Evolutionary conservation across 139 green algal species (phyloP).

Genomic region (Haematococcus lacustris): DNA sequence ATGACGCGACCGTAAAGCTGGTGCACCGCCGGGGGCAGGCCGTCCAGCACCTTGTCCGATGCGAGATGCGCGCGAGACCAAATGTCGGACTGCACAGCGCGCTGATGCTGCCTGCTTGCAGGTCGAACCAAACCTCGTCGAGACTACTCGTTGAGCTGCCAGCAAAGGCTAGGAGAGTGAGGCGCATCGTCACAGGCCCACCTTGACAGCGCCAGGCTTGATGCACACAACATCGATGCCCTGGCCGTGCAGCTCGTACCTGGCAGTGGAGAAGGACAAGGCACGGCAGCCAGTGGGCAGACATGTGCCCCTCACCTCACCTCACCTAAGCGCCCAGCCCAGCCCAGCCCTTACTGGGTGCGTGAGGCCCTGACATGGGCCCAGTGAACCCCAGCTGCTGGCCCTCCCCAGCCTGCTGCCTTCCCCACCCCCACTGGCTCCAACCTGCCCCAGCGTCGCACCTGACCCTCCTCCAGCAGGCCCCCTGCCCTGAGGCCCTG

Average conservation of each 20-base stretch:
- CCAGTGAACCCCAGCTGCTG: background rate
- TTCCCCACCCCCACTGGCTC: background rate
- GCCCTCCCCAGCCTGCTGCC: background rate
- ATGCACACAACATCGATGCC: conserved; percentile 10
- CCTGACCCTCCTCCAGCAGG: too few relatives aligned
- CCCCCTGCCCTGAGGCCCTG: background rate
- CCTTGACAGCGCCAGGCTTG: conserved; percentile 13
- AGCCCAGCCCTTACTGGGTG: background rate
- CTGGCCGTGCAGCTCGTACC: conserved; percentile 6
- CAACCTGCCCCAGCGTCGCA: background rate
- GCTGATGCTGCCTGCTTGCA: too few relatives aligned
- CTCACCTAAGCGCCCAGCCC: too few relatives aligned
- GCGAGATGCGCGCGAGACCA: background rate
- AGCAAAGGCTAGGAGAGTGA: too few relatives aligned
- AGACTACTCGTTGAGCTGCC: too few relatives aligned
- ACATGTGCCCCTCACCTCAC: background rate
- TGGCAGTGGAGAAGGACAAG: background rate
- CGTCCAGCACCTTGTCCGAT: background rate
- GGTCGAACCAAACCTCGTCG: too few relatives aligned
- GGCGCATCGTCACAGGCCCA: too few relatives aligned
- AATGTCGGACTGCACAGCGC: conserved; percentile 8
- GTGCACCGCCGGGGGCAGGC: background rate
- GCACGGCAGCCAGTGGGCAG: background rate
- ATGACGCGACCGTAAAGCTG: conserved; percentile 8
- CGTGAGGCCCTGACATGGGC: background rate